These are phyloP conservation scores for Parathielavia hyrcaniae DNA, from an alignment of 495 filamentous ascomycete genomes.

Conservation along the genomic window DNA sequence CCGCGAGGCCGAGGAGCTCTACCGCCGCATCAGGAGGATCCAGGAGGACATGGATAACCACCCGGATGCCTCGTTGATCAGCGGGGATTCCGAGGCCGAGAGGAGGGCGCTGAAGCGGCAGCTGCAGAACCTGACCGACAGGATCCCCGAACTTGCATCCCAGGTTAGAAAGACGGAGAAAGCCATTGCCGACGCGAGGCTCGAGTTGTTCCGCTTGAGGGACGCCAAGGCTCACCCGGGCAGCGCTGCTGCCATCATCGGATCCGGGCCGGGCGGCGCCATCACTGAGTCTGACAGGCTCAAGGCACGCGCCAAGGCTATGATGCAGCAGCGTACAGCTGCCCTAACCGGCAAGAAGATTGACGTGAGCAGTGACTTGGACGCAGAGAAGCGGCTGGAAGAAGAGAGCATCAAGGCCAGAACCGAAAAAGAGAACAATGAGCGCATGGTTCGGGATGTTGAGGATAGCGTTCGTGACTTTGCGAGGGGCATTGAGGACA, in stretches of 20 bases:
- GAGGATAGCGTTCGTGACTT: conserved; percentile 96
- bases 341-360: conserved; percentile 79
- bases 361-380: conserved; percentile 55
- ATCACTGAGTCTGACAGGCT: conserved; percentile 92
- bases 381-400: conserved; percentile 75
- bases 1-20: conserved; percentile 88
- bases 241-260: conserved; percentile 75
- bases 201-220: conserved; percentile 89
- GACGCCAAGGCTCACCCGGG: conserved; percentile 90
- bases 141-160: conserved; percentile 84
- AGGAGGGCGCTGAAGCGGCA: conserved; percentile 78
- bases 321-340: conserved; percentile 96
- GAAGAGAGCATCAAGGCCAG: conserved; percentile 75
- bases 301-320: conserved; percentile 89
- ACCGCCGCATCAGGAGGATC: conserved; percentile 82
- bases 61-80: conserved; percentile 67
- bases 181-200: conserved; percentile 80
- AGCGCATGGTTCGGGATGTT: conserved; percentile 91
- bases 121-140: conserved; percentile 79
- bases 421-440: conserved; percentile 85
- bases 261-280: conserved; percentile 84
- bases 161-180: conserved; percentile 87
- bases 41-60: conserved; percentile 96
- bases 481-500: conserved; percentile 72
- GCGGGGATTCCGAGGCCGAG: conserved; percentile 78